Percentiles rank a stretch among this genome's conserved stretches.
These are phyloP conservation scores for Arachis monticola DNA, from an alignment of 331 rosid genomes.

Conservation along the genomic window DNA sequence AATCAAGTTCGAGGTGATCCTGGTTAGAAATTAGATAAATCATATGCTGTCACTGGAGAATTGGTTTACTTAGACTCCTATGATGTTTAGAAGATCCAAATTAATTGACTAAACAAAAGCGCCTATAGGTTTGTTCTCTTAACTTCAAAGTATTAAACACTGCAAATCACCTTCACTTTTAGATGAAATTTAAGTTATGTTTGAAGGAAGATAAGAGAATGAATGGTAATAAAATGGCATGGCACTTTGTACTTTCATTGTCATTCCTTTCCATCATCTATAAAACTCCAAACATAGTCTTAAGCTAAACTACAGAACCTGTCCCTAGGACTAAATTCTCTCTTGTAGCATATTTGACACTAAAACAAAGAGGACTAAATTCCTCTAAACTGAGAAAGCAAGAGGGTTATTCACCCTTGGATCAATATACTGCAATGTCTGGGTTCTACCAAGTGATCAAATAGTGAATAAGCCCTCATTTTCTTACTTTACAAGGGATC, in stretches of 20 bases:
- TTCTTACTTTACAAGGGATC: too few species aligned
- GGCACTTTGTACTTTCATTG: too few species aligned
- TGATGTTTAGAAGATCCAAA: background rate
- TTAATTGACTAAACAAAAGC: background rate
- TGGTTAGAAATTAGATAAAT: background rate
- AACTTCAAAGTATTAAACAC: background rate
- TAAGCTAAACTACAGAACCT: background rate
- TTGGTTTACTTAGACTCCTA: background rate
- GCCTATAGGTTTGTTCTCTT: background rate
- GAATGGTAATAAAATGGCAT: too few species aligned
- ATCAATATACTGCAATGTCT: too few species aligned
- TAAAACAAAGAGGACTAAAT: background rate
- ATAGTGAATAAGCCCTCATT: too few species aligned
- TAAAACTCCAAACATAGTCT: too few species aligned
- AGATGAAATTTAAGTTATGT: background rate
- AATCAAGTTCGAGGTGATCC: background rate
- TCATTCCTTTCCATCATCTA: too few species aligned
- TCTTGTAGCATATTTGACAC: slow-evolving; percentile 2
- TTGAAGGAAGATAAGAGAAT: too few species aligned
- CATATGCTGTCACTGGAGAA: slow-evolving; percentile 10
- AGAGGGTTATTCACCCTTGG: too few species aligned
- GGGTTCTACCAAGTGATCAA: too few species aligned
- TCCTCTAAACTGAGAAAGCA: too few species aligned
- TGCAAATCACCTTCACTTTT: background rate
- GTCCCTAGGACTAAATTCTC: background rate